Percentiles rank a stretch among this genome's conserved stretches.
Conservation (phyloP, 2,329 filamentous ascomycete genomes). For the Kalaharituber pfeilii region DNA sequence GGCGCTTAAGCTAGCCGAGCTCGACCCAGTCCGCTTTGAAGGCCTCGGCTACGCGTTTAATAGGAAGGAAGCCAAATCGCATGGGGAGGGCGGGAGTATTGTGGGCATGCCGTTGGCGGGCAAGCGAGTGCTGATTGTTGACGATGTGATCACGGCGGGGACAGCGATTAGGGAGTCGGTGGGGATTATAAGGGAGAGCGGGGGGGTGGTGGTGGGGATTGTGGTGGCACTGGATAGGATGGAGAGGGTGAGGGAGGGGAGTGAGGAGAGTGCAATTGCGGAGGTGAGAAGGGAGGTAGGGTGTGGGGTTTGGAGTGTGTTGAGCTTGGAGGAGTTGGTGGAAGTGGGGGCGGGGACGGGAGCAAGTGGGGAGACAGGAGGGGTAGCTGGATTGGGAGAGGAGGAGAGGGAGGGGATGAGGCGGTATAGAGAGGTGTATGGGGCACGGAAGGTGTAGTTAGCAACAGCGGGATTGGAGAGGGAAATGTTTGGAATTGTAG, state of each 20-base stretch:
- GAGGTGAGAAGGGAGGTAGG: constrained; percentile 68
- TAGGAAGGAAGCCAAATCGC: constrained; percentile 88
- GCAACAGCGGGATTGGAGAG: no score
- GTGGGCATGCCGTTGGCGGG: constrained; percentile 74
- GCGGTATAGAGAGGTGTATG: constrained; percentile 51
- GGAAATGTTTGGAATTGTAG: no score
- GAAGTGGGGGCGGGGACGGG: constrained; percentile 45
- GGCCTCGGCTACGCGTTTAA: constrained; percentile 75
- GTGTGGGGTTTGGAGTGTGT: constrained; percentile 66
- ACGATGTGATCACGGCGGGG: constrained; percentile 92
- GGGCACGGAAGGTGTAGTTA: constrained; percentile 31
- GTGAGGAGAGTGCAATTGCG: constrained; percentile 65
- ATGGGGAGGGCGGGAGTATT: constrained; percentile 86
- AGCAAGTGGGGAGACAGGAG: no score
- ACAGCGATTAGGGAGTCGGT: constrained; percentile 89
- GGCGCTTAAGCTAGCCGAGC: constrained; percentile 53
- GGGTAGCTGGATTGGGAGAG: constrained; percentile 49
- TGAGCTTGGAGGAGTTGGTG: constrained; percentile 72
- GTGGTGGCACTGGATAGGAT: constrained; percentile 75
- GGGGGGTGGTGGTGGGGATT: constrained; percentile 70
- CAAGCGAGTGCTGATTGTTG: constrained; percentile 74
- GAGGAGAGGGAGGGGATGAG: constrained; percentile 50
- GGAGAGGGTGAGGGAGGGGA: constrained; percentile 55
- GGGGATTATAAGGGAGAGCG: constrained; percentile 68
- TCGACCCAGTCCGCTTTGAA: constrained; percentile 49